phyloP scores from a whole-genome alignment of 176 grass and related monocot species.

The Oryza officinalis region DNA sequence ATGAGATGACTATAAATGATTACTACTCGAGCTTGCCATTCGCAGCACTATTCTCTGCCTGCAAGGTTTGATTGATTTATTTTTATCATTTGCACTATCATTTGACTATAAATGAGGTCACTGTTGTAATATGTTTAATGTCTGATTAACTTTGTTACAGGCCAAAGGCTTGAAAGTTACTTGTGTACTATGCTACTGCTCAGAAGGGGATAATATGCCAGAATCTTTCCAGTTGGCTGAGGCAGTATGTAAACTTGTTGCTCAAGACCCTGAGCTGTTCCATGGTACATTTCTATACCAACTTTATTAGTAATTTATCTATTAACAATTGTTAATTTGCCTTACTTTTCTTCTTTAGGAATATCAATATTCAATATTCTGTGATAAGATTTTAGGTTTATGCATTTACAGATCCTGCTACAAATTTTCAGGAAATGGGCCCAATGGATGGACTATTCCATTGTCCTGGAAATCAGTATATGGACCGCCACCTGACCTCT shows the following conservation, averaged over 20 bases:
- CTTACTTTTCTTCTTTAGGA: constrained; percentile 5
- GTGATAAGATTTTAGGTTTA: constrained; percentile 15
- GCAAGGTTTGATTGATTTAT: constrained; percentile 64
- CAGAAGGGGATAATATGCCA: constrained; percentile 94
- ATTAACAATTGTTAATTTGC: neutral
- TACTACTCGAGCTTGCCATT: constrained; percentile 76
- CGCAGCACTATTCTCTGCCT: constrained; percentile 63
- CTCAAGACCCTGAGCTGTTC: constrained; percentile 60
- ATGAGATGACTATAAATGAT: constrained; percentile 61
- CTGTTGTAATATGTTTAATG: constrained; percentile 8
- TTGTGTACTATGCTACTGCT: constrained; percentile 90
- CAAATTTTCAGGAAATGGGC: constrained; percentile 54
- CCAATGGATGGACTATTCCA: constrained; percentile 75
- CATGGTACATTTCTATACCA: constrained; percentile 51
- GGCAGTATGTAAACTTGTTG: constrained; percentile 70
- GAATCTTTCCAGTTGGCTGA: constrained; percentile 86
- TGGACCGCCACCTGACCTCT: constrained; percentile 84
- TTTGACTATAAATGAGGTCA: too few species aligned
- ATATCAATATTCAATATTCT: constrained; percentile 8
- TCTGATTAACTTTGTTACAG: constrained; percentile 37
- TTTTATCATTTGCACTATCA: constrained; percentile 30
- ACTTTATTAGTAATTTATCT: neutral
- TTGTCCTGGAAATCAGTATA: constrained; percentile 95
- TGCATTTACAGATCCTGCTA: constrained; percentile 4
- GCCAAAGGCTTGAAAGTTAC: constrained; percentile 81